Base-by-base conservation (phyloP, 768 basidiomycete genomes). In the Mycena amicta region DNA sequence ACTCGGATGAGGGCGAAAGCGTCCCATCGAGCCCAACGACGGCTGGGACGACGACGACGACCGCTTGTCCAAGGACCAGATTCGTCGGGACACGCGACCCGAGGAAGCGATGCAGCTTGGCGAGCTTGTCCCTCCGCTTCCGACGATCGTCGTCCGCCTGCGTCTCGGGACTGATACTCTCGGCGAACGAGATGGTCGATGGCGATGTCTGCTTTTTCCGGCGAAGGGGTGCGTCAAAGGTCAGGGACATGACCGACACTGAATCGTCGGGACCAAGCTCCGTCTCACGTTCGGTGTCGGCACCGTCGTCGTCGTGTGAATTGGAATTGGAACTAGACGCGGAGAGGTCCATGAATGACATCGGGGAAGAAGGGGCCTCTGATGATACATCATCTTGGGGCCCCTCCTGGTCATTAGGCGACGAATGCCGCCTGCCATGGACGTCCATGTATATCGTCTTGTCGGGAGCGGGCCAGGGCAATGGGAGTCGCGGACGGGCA, bases 71-170 rank as follows among this genome's bases (percentile, higher is more conserved):
- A 37, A 87, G 78, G 13, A 90, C 86, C 31, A 92, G 82, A 62
- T 84, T 82, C 15, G 81, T 70, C 6, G 92, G 92, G 26, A 94
- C 88, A 29, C 84, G 83, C 20, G 89, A 91, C n/a, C 92, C 92
- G 30, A 93, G 80, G 73, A 89, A 93, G 46, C 92, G 89, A 72
- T 93, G 90, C 3, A 94, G 80, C 70, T 86, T 93, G 3, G 88
- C 89, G 46, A 94, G 75, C 64, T 86, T 86, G 63, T 90, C 89
- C 51, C 92, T 80, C 72, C 88, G 91, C 60, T 83, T 82, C 56
- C 83, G 77, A 59, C 82, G 82, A 58, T 87, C 84, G 22, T 83
- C 82, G 50, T 91, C 89, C 18, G 74, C 80, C 58, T 75, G 79
- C 58, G 80, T 79, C 55, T 86, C 83, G 23, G 80, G 74, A 50